Percentiles rank a stretch among this genome's conserved stretches.
Evolutionary conservation across 1,284 basidiomycete genomes (phyloP).

Genomic region (Singerocomus inundabilis): DNA sequence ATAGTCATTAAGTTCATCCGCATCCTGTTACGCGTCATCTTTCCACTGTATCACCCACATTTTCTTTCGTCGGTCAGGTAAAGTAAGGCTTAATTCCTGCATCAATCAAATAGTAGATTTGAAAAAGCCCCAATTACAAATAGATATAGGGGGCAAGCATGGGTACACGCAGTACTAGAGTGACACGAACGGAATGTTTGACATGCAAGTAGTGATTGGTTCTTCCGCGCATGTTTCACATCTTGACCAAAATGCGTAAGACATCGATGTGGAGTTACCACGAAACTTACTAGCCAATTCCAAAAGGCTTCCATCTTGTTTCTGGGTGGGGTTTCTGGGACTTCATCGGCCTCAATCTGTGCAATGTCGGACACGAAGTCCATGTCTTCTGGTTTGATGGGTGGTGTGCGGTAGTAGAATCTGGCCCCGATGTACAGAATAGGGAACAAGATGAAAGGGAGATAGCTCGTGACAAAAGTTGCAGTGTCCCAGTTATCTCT

Average conservation of each 20-base stretch:
- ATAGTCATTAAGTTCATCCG: slow-evolving; percentile 37
- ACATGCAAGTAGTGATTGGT: not conserved
- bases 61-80: slow-evolving; percentile 23
- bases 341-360: slow-evolving; percentile 70
- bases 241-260: slow-evolving; percentile 17
- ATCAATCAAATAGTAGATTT: not conserved
- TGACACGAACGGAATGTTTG: not conserved
- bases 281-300: slow-evolving; percentile 62
- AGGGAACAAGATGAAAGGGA: slow-evolving; percentile 77
- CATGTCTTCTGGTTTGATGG: slow-evolving; percentile 60
- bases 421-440: slow-evolving; percentile 65
- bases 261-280: not conserved
- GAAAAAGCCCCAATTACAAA: slow-evolving; percentile 3
- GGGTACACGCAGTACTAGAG: slow-evolving; percentile 4
- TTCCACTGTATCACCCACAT: slow-evolving; percentile 36
- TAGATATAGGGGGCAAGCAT: slow-evolving; percentile 6
- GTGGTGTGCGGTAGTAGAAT: slow-evolving; percentile 47
- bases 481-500: slow-evolving; percentile 57
- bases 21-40: slow-evolving; percentile 32
- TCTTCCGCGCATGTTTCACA: slow-evolving; percentile 16
- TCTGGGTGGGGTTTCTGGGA: slow-evolving; percentile 69
- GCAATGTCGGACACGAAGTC: slow-evolving; percentile 74
- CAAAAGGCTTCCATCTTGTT: slow-evolving; percentile 69
- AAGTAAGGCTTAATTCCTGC: no score
- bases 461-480: slow-evolving; percentile 75